Evolutionary conservation across 1,139 yeast genomes (phyloP).

Genomic region (Kodamaea alishanica): DNA sequence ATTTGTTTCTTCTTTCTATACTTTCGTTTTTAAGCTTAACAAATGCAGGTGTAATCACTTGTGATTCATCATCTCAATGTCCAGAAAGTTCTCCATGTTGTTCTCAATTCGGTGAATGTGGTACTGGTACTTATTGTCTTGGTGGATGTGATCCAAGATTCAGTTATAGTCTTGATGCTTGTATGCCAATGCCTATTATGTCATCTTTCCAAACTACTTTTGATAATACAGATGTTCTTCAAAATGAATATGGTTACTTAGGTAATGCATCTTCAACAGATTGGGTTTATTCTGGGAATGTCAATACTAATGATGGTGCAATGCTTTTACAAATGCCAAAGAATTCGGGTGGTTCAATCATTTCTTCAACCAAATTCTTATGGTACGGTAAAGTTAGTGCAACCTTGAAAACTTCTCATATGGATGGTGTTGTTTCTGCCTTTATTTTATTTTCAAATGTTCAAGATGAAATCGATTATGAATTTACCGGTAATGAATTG

Average conservation of each 20-base stretch:
- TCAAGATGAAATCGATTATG: constrained; percentile 87
- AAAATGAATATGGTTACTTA: constrained; percentile 46
- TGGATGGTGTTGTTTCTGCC: constrained; percentile 82
- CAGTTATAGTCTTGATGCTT: constrained; percentile 59
- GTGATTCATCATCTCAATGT: constrained; percentile 53
- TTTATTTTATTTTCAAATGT: constrained; percentile 80
- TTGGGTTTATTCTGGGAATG: constrained; percentile 74
- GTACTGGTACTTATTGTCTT: constrained; percentile 73
- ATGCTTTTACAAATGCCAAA: constrained; percentile 75
- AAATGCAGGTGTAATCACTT: constrained; percentile 25
- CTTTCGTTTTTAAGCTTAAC: constrained; percentile 4
- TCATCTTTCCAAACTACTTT: constrained; percentile 33
- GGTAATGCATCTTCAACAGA: constrained; percentile 68
- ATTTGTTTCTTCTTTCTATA: background rate
- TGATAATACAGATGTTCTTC: constrained; percentile 27
- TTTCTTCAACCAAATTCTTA: constrained; percentile 72
- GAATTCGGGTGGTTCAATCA: constrained; percentile 71
- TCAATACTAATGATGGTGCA: constrained; percentile 53
- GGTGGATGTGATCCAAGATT: constrained; percentile 76
- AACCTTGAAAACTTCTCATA: constrained; percentile 67
- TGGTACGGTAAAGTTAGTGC: constrained; percentile 87
- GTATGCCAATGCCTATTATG: constrained; percentile 62
- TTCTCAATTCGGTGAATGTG: constrained; percentile 81
- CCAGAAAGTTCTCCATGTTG: constrained; percentile 78
- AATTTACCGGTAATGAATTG: constrained; percentile 74